Evolutionary conservation across 2,329 filamentous ascomycete genomes (phyloP).

Genomic region (Cryphonectria nitschkei): DNA sequence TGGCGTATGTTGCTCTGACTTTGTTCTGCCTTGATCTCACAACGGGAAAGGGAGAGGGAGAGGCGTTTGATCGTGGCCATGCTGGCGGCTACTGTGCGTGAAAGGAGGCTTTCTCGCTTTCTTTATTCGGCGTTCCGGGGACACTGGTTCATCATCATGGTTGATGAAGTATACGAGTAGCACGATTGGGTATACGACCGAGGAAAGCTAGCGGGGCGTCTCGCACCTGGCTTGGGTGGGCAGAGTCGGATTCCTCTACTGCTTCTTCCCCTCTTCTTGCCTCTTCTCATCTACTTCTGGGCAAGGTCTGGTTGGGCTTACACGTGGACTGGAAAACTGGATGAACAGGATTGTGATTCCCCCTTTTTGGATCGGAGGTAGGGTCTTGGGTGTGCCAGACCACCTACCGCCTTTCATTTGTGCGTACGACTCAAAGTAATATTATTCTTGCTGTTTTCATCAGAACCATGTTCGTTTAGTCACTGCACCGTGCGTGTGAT

Average conservation of each 20-base stretch:
- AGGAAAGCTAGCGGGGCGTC: neutral
- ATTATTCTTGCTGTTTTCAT: neutral
- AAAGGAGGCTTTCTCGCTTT: slow-evolving; percentile 1
- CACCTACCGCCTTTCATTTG: slow-evolving; percentile 5
- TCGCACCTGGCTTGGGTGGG: neutral
- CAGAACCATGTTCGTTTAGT: neutral
- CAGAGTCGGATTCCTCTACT: neutral
- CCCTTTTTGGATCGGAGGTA: slow-evolving; percentile 10
- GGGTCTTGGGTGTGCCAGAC: slow-evolving; percentile 7
- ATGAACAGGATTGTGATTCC: slow-evolving; percentile 14
- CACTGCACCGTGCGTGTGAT: neutral
- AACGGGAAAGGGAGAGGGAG: neutral
- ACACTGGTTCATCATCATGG: neutral
- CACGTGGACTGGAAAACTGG: slow-evolving; percentile 14
- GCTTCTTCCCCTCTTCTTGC: neutral
- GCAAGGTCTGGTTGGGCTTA: slow-evolving; percentile 8
- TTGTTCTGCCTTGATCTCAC: neutral
- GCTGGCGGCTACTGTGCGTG: neutral
- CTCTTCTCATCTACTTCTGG: neutral
- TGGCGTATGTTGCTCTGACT: neutral
- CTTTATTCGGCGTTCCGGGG: slow-evolving; percentile 11
- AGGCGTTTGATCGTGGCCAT: slow-evolving; percentile 2
- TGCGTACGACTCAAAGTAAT: neutral
- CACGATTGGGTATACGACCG: slow-evolving; percentile 15
- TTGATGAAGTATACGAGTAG: slow-evolving; percentile 15